Conservation (phyloP, 345 rosid species). For the Euphorbia peplus region DNA sequence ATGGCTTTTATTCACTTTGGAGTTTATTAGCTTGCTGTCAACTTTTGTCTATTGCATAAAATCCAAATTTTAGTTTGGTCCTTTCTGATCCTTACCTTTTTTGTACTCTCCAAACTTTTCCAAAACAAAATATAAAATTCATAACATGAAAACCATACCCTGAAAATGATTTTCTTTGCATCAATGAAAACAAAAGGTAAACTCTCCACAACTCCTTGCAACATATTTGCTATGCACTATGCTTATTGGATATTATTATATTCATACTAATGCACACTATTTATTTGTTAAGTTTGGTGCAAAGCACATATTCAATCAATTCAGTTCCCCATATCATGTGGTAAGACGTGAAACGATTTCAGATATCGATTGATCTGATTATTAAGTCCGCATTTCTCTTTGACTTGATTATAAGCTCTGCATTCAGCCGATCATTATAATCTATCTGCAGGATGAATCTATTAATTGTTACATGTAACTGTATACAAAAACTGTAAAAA, state of each 20-base stretch:
- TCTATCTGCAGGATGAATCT: conserved; percentile 52
- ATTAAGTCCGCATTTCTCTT: conserved; percentile 64
- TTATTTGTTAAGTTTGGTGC: neutral
- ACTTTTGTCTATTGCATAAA: neutral
- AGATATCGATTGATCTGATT: conserved; percentile 23
- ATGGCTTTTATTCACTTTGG: neutral
- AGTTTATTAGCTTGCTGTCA: neutral
- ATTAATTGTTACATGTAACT: neutral
- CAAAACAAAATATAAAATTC: neutral
- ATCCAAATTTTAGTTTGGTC: neutral
- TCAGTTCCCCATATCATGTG: neutral
- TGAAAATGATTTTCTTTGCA: too few species aligned
- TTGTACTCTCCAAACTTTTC: neutral
- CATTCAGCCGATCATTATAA: conserved; percentile 78
- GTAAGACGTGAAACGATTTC: neutral
- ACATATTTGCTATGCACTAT: too few species aligned
- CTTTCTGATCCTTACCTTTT: neutral
- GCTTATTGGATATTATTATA: neutral
- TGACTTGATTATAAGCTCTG: conserved; percentile 70
- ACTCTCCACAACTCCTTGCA: too few species aligned
- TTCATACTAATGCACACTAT: neutral
- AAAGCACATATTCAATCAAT: neutral
- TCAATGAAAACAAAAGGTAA: too few species aligned
- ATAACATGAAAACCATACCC: neutral
- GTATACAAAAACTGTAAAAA: neutral